phyloP scores from a whole-genome alignment of 495 filamentous ascomycete genomes.

The Extremus antarcticus region DNA sequence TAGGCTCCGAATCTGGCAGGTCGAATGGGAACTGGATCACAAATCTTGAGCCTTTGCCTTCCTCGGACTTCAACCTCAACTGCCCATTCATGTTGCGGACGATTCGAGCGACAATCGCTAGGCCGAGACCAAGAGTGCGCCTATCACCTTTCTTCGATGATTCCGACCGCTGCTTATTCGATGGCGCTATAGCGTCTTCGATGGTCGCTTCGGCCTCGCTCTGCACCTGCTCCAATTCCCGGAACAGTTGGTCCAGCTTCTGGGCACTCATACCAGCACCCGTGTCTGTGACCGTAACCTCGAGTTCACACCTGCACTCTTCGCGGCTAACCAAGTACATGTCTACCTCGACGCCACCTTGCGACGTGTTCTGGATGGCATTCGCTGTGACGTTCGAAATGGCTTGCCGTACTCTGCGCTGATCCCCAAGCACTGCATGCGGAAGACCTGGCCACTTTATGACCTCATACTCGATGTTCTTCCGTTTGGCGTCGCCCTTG shows the following conservation, averaged over 20 bases:
- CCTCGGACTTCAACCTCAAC: conserved; percentile 74
- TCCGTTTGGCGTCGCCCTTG: conserved; percentile 61
- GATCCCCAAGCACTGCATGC: conserved; percentile 63
- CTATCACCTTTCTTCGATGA: conserved; percentile 14
- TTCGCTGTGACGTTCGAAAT: conserved; percentile 78
- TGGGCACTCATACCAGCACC: conserved; percentile 65
- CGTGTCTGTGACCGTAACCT: conserved; percentile 68
- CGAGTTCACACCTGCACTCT: conserved; percentile 45
- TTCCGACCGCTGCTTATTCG: conserved; percentile 10
- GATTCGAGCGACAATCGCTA: conserved; percentile 76
- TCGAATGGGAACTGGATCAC: conserved; percentile 60
- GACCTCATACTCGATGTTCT: conserved; percentile 58
- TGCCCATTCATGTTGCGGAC: conserved; percentile 88
- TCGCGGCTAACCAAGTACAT: conserved; percentile 37
- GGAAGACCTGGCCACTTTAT: conserved; percentile 61
- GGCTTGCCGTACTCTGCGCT: conserved; percentile 64
- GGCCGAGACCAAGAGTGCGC: conserved; percentile 62
- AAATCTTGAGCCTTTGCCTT: conserved; percentile 76
- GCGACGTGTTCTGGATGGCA: conserved; percentile 66
- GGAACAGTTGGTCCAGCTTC: conserved; percentile 67
- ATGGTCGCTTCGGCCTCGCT: conserved; percentile 39
- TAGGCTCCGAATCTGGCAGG: conserved; percentile 40
- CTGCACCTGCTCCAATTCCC: conserved; percentile 79
- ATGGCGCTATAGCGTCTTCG: conserved; percentile 26
- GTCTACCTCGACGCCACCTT: conserved; percentile 65